Base-by-base conservation (phyloP, 2,329 filamentous ascomycete species). In the Colletotrichum tropicicola region DNA sequence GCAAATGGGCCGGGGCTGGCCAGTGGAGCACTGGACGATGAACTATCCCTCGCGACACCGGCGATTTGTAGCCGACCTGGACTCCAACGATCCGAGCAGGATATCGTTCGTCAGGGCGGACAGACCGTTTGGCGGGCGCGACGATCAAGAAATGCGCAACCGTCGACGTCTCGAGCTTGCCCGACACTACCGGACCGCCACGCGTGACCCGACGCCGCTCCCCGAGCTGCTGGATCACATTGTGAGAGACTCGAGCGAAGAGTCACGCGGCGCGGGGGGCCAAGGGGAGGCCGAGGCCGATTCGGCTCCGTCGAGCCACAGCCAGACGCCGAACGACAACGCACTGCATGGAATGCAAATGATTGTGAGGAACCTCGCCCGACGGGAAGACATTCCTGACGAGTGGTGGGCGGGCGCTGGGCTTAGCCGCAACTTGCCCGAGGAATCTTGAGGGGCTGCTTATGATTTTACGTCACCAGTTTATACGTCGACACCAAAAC, bases 371-470 rank as follows among this genome's bases (percentile, higher is more conserved):
- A 85, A 88, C 44, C 83, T 97, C 58, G 88, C 90, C 32, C 84
- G 87, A 17, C 83, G 92, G 23, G 87, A 92, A 72, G 91, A 94
- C 70, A 91, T 96, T 57, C 91, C 92, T 0, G 92, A 96, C 66
- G 89, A 93, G 68, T 94, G 91, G 89, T 97, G 93, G 93, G 87
- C 87, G 63, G 85, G 87, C 71, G 89, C 85, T 63, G 91, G 91
- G 43, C 83, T 92, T 68, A 89, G 83, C 71, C 86, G 89, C 68
- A 89, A 83, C 13, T 77, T 88, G 58, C 77, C 79, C 17, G 79
- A 76, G 35, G 80, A 82, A 56, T 77, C 77, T 12, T 72, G 30
- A 48, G 55, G 35, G 32, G 23, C 25, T 28, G 10, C 15, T 15
- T 37, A 15, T 27, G 15, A 45, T 55, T 19, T 55, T 10, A 8